These are phyloP conservation scores for Tylopilus felleus DNA, from an alignment of 768 basidiomycete genomes.

Conservation along the genomic window DNA sequence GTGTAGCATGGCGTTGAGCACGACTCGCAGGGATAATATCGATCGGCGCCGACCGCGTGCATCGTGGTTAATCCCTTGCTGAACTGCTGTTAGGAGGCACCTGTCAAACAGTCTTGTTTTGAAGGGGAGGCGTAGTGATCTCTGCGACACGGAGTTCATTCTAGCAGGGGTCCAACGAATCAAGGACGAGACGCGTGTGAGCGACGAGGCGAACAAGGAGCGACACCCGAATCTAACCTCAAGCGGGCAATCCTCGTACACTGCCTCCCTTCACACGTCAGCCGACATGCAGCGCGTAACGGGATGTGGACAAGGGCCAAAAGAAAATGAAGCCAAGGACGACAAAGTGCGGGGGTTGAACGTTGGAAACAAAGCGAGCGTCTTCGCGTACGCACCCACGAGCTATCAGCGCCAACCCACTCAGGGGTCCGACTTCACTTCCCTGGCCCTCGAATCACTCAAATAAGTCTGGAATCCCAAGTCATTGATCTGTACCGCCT, in stretches of 20 bases:
- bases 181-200: constrained; percentile 22
- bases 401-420: constrained; percentile 26
- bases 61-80: constrained; percentile 28
- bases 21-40: constrained; percentile 11
- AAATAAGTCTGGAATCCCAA: constrained; percentile 30
- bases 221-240: constrained; percentile 10
- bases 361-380: not conserved
- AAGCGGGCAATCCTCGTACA: constrained; percentile 7
- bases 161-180: constrained; percentile 4
- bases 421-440: constrained; percentile 29
- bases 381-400: constrained; percentile 27
- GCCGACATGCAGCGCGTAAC: constrained; percentile 1
- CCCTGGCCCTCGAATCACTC: constrained; percentile 26
- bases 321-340: not conserved
- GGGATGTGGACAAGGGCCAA: not conserved
- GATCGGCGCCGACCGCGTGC: constrained; percentile 14
- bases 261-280: constrained; percentile 10
- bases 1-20: constrained; percentile 4
- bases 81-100: not conserved
- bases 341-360: not conserved
- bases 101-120: not conserved
- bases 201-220: constrained; percentile 21
- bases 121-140: constrained; percentile 10
- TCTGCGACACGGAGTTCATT: constrained; percentile 18
- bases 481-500: constrained; percentile 32